Conservation (phyloP, 306 rosid genomes). For the Benincasa hispida region DNA sequence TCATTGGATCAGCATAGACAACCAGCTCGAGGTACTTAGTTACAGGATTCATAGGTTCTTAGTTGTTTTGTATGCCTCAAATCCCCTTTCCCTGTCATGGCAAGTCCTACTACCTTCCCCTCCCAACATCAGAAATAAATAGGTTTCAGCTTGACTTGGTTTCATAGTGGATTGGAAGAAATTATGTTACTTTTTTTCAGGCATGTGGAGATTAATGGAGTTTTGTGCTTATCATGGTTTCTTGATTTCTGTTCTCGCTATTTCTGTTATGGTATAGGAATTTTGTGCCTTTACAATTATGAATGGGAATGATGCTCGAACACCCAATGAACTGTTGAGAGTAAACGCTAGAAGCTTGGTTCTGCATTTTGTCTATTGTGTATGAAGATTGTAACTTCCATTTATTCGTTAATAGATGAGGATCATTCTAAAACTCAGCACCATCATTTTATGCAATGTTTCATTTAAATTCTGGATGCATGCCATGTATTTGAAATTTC, state of each 20-base stretch:
- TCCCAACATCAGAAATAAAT: not conserved
- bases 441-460: not conserved
- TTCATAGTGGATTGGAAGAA: not conserved
- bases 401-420: not conserved
- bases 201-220: not conserved
- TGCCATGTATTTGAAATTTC: not conserved
- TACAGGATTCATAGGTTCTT: not conserved
- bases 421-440: not conserved
- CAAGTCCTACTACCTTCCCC: not conserved
- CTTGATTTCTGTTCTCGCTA: not conserved
- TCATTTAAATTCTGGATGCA: not conserved
- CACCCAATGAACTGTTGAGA: not conserved
- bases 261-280: not conserved
- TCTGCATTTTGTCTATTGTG: not conserved
- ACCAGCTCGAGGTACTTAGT: constrained; percentile 65
- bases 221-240: not conserved
- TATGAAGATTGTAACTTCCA: not conserved
- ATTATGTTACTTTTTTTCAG: not conserved
- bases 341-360: not conserved
- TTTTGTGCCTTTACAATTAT: not conserved
- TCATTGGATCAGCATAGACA: constrained; percentile 21
- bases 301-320: not conserved
- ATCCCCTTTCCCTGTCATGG: not conserved
- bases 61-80: not conserved
- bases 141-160: constrained; percentile 3